Evolutionary conservation across 1,139 yeast species (phyloP), one percentile per base, ranked within the genome.

Genomic region (Candida sp.): DNA sequence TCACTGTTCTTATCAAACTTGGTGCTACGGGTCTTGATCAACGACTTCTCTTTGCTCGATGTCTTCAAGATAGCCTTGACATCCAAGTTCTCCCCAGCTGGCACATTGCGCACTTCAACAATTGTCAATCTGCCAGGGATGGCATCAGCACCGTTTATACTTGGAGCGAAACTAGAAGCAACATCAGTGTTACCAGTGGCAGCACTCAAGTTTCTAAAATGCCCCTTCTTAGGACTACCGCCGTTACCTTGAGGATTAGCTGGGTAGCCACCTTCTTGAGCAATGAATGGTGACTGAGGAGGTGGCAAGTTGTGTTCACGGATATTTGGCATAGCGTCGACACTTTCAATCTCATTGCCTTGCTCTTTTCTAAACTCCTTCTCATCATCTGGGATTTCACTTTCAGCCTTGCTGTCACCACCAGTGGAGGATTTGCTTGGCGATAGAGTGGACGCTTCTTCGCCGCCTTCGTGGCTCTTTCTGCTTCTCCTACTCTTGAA

Each of bases 11-110:
- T 77, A 28, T 80, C 76, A 3, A 74, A 59, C 69, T 89, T 91
- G 50, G 75, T 64, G 25, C 78, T 65, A 68, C 87, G 84, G 3
- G 97, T 86, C 67, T 84, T 88, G 72, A 78, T 80, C 41, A 93
- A 61, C 47, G 80, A 87, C 62, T 83, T 88, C 49, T 77, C 73
- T 58, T 79, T 84, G 6, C 80, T 76, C 4, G 78, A 65, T 12
- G 85, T 78, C 47, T 80, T 75, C 59, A 88, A 66, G 1, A 77
- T 62, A 3, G 82, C 83, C 61, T 77, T 85, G 37, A 87, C 77
- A 52, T 78, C 84, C 44, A 85, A 62, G 5, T 61, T 51, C 32
- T 51, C 57, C 33, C 67, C 63, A 7, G 63, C 55, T 7, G 64
- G 50, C 46, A 69, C 66, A 3, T 81, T 82, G 6, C 55, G 49